phyloP scores from a whole-genome alignment of 768 basidiomycete species.

The Termitomyces sp. region DNA sequence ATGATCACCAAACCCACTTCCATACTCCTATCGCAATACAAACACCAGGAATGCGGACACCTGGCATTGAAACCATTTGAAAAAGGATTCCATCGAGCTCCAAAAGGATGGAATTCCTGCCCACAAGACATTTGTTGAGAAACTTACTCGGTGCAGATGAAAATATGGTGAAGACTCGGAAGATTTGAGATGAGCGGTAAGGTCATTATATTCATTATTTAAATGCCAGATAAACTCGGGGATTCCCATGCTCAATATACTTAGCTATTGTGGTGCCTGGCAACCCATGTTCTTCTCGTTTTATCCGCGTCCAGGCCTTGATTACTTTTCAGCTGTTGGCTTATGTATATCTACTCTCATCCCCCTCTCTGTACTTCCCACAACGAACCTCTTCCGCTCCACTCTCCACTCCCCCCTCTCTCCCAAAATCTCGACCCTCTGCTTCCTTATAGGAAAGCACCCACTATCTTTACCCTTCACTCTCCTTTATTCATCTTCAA shows the following conservation, averaged over 20 bases:
- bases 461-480: conserved; percentile 13
- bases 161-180: not conserved
- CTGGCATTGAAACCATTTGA: not conserved
- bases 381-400: not conserved
- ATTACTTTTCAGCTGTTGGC: conserved; percentile 1
- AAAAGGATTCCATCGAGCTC: not conserved
- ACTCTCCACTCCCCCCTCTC: not conserved
- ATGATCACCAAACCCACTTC: not conserved
- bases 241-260: not conserved
- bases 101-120: not conserved
- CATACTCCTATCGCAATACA: not conserved
- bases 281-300: not conserved
- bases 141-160: not conserved
- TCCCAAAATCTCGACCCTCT: not conserved
- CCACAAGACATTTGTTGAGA: not conserved
- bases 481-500: conserved; percentile 8
- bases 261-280: not conserved
- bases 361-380: conserved; percentile 3
- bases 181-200: not conserved
- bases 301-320: conserved; percentile 1
- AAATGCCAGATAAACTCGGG: not conserved
- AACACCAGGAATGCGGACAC: not conserved
- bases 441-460: not conserved
- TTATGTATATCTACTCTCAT: conserved; percentile 5
- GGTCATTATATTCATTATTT: too few relatives aligned